A percentile compares a stretch with the other conserved stretches of the same genome.
Evolutionary conservation across 2,329 filamentous ascomycete genomes (phyloP).

Genomic region (Aspergillus melleus): DNA sequence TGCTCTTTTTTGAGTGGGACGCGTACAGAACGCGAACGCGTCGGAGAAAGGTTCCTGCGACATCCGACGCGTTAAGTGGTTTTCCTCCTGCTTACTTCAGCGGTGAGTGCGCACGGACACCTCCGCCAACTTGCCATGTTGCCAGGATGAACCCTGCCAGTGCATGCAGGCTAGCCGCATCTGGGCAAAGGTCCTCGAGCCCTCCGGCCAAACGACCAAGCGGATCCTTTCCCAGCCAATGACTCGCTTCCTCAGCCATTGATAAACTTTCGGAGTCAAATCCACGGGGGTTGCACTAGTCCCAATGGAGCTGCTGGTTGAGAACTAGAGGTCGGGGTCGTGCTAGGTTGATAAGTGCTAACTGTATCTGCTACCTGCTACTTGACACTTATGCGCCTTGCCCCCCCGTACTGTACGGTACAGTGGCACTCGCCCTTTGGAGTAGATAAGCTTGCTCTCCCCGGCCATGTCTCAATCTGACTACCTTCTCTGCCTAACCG

Average conservation of each 20-base stretch:
- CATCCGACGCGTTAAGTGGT: slow-evolving; percentile 37
- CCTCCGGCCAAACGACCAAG: slow-evolving; percentile 13
- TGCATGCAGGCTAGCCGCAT: slow-evolving; percentile 8
- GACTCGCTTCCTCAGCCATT: background rate
- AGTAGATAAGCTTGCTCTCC: slow-evolving; percentile 7
- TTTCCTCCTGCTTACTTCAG: slow-evolving; percentile 20
- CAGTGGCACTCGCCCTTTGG: background rate
- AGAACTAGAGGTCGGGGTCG: background rate
- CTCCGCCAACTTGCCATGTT: background rate
- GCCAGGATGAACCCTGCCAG: background rate
- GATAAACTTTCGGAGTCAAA: slow-evolving; percentile 16
- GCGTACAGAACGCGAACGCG: slow-evolving; percentile 30
- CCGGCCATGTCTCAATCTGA: background rate
- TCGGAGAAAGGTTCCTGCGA: slow-evolving; percentile 22
- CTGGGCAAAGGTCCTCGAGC: slow-evolving; percentile 15
- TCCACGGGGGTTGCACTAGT: slow-evolving; percentile 6
- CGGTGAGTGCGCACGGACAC: background rate
- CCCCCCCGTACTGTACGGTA: background rate
- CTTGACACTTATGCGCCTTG: background rate
- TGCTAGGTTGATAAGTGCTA: background rate
- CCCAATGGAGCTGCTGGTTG: too few relatives aligned
- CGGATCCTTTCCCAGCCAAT: slow-evolving; percentile 20
- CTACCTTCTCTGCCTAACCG: background rate
- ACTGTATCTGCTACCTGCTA: background rate
- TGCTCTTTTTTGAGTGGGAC: slow-evolving; percentile 17